phyloP scores from a whole-genome alignment of 148 eudicot genomes.

The Nyssa sinensis region DNA sequence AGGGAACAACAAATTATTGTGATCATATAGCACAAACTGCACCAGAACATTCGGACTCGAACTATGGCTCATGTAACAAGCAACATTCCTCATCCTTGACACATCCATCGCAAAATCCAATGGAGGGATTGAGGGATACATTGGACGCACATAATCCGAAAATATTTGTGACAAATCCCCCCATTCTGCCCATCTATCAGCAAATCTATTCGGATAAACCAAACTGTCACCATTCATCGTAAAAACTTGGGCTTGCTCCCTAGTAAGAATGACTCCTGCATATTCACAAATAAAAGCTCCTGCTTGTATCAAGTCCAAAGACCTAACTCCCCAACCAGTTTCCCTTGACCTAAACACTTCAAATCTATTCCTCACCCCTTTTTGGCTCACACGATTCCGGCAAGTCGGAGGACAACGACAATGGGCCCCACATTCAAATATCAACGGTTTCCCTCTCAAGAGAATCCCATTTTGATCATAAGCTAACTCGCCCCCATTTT shows the following conservation, averaged over 20 bases:
- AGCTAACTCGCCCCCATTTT: constrained; percentile 85
- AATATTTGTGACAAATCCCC: constrained; percentile 73
- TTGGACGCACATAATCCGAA: constrained; percentile 59
- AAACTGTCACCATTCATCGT: constrained; percentile 82
- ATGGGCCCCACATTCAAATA: constrained; percentile 74
- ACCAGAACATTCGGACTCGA: constrained; percentile 78
- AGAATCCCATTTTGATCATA: constrained; percentile 72
- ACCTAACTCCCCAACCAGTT: constrained; percentile 88
- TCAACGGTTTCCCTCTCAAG: constrained; percentile 78
- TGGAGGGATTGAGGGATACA: constrained; percentile 69
- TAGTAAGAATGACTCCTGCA: constrained; percentile 76
- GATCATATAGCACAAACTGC: constrained; percentile 85
- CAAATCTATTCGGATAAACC: constrained; percentile 71
- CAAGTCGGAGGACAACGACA: constrained; percentile 79
- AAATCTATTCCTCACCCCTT: constrained; percentile 62
- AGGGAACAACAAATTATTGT: constrained; percentile 72
- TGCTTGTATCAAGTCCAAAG: constrained; percentile 75
- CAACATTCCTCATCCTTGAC: constrained; percentile 82
- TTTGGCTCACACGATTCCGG: constrained; percentile 81
- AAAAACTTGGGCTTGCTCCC: constrained; percentile 74
- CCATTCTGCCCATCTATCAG: constrained; percentile 85
- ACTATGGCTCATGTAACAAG: constrained; percentile 89
- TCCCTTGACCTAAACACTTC: constrained; percentile 88
- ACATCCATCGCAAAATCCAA: constrained; percentile 92
- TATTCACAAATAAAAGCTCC: constrained; percentile 90